Percentiles rank a stretch among this genome's conserved stretches.
phyloP scores from a whole-genome alignment of 1,284 basidiomycete genomes.

The Lignosus rhinocerotis region DNA sequence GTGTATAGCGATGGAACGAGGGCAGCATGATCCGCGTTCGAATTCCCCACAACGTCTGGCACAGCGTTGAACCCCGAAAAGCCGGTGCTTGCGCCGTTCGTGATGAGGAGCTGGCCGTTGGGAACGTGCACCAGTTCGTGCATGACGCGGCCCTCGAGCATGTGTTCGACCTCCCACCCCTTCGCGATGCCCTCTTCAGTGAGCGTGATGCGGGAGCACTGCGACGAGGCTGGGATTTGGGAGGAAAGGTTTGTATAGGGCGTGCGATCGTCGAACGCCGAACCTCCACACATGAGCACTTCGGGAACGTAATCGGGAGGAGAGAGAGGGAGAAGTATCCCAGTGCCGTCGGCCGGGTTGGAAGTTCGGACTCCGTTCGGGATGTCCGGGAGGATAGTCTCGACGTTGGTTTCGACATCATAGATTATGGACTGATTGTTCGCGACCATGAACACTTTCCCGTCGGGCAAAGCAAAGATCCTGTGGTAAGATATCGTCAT shows the following conservation, averaged over 20 bases:
- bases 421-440: conserved; percentile 38
- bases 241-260: conserved; percentile 34
- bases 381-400: conserved; percentile 42
- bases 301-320: conserved; percentile 48
- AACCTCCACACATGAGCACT: conserved; percentile 51
- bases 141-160: conserved; percentile 41
- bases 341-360: conserved; percentile 46
- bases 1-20: conserved; percentile 53
- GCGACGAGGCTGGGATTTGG: conserved; percentile 41
- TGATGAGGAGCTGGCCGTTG: conserved; percentile 50
- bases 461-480: conserved; percentile 29
- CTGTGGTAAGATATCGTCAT: conserved; percentile 1
- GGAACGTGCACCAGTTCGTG: conserved; percentile 50
- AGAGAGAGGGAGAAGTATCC: conserved; percentile 49
- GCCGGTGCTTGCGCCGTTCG: conserved; percentile 47
- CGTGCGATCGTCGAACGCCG: conserved; percentile 26
- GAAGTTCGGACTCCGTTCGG: conserved; percentile 46
- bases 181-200: conserved; percentile 21
- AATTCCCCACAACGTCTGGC: conserved; percentile 31
- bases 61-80: conserved; percentile 44
- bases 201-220: conserved; percentile 36
- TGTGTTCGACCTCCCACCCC: conserved; percentile 28
- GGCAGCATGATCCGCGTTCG: conserved; percentile 47
- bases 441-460: conserved; percentile 47
- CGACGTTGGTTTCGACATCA: conserved; percentile 33